Conservation (phyloP, 768 basidiomycete genomes). For the Hygrophoropsis aurantiaca region DNA sequence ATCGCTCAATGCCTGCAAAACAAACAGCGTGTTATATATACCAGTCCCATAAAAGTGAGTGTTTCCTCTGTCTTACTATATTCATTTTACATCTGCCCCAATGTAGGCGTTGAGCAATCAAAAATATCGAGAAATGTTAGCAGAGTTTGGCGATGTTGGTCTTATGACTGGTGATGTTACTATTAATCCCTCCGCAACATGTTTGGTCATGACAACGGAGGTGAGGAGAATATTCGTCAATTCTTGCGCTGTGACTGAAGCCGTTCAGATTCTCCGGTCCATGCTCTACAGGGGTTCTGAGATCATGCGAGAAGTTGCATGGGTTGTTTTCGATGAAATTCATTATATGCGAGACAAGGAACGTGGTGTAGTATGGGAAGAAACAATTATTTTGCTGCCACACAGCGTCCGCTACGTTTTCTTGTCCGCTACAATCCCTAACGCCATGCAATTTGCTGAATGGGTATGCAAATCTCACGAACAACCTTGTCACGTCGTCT, state of each 20-base stretch:
- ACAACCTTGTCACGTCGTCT: slow-evolving; percentile 98
- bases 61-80: slow-evolving; percentile 11
- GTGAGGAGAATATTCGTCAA: slow-evolving; percentile 37
- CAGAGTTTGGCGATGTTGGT: slow-evolving; percentile 96
- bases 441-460: slow-evolving; percentile 99
- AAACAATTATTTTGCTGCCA: slow-evolving; percentile 95
- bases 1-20: slow-evolving; percentile 94
- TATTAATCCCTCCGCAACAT: slow-evolving; percentile 95
- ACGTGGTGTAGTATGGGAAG: slow-evolving; percentile 99
- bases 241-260: neutral
- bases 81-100: neutral
- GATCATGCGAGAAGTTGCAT: slow-evolving; percentile 99
- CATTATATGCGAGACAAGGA: slow-evolving; percentile 99
- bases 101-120: slow-evolving; percentile 94
- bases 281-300: slow-evolving; percentile 99
- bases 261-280: slow-evolving; percentile 84
- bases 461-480: slow-evolving; percentile 98
- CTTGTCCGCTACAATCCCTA: slow-evolving; percentile 97
- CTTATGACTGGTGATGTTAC: slow-evolving; percentile 99
- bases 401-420: slow-evolving; percentile 97
- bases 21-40: slow-evolving; percentile 97
- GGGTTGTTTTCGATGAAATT: slow-evolving; percentile 99
- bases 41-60: slow-evolving; percentile 95
- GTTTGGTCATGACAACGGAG: slow-evolving; percentile 99
- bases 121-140: slow-evolving; percentile 97